Base-by-base conservation (phyloP, 148 eudicot species). In the Persicaria maculosa region DNA sequence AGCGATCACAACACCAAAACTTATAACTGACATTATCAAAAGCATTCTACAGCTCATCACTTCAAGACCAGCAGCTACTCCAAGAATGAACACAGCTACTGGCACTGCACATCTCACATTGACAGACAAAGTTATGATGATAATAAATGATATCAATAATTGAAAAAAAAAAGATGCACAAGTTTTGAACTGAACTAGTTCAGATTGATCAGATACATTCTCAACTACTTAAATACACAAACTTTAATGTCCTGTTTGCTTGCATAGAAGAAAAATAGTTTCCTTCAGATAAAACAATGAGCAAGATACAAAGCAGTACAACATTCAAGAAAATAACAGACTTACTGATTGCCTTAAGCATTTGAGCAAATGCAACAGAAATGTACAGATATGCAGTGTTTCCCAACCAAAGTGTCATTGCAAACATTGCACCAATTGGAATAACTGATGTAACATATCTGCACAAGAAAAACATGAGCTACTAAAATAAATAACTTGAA, bases 321-420 rank as follows among this genome's bases (percentile, higher is more conserved):
- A 9, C 70, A 40, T 36, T 46, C 70, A 12, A 65, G 14, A 15
- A 25, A 69, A 48, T 47, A 45, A 47, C 15, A 79, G 71, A 87
- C 98, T 86, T 88, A 95, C 98, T 95, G 76, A 95, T 82, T 69
- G 99, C 99, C 83, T 95, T 95, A 87, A 95, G 84, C 99, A 95
- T 95, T 86, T 95, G 99, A 5, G 99, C 99, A 85, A 95, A 95
- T 69, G 99, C 87, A 82, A 95, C 99, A 44, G 98, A 95, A 50
- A 95, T 95, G 78, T 92, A 95, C 76, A 95, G 88, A 83, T 95
- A 95, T 69, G 99, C 99, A 64, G 99, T 95, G 80, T 95, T 95
- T 67, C 99, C 97, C 80, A 92, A 83, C 99, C 97, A 95, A 71
- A 95, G 97, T 50, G 99, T 95, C 97, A 95, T 84, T 47, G 99